Conservation (phyloP, 2,329 filamentous ascomycete species). For the Catunica adiposa region DNA sequence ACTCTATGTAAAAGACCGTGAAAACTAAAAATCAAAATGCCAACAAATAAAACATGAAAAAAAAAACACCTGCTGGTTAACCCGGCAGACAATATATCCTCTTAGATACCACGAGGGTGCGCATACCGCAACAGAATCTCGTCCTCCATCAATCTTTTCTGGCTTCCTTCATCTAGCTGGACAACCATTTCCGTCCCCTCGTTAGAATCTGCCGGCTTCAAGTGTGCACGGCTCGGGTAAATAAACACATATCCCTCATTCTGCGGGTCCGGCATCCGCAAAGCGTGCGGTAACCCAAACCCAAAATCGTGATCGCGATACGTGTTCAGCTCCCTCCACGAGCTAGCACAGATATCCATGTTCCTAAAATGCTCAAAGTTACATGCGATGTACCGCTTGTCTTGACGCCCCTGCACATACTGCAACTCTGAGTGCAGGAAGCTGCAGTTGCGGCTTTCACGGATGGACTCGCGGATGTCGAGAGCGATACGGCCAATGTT, state of each 20-base stretch:
- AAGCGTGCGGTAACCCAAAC: constrained; percentile 8
- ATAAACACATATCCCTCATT: constrained; percentile 6
- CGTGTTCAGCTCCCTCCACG: constrained; percentile 1
- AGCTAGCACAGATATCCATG: constrained; percentile 1
- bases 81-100: background rate
- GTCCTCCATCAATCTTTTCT: constrained; percentile 6
- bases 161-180: constrained; percentile 4
- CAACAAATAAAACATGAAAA: background rate
- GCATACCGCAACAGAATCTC: constrained; percentile 3
- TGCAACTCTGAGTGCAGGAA: constrained; percentile 7
- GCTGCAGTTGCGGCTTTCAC: constrained; percentile 8
- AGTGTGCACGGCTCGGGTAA: constrained; percentile 5
- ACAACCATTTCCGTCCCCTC: constrained; percentile 6
- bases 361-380: constrained; percentile 2
- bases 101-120: background rate
- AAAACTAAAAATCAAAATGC: background rate
- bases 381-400: background rate
- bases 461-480: constrained; percentile 5
- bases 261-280: constrained; percentile 3
- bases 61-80: background rate
- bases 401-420: background rate
- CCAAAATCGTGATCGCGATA: constrained; percentile 5
- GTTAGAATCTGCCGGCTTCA: constrained; percentile 3
- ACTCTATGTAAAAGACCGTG: background rate
- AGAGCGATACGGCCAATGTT: constrained; percentile 4